Percentiles rank a stretch among this genome's conserved stretches.
phyloP scores from a whole-genome alignment of 2,329 filamentous ascomycete genomes.

The Aspergillus versicolor region DNA sequence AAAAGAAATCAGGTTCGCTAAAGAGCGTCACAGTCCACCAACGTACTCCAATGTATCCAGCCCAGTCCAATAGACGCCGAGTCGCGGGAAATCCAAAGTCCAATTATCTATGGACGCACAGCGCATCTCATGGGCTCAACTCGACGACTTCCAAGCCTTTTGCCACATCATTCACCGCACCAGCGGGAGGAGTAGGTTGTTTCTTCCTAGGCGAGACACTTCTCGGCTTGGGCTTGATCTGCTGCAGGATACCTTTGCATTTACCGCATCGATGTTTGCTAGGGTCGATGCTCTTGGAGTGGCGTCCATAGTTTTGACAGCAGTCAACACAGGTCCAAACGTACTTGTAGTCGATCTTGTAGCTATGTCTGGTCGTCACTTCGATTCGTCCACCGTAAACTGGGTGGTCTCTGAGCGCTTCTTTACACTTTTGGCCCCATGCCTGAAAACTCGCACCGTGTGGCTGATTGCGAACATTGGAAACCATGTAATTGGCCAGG shows the following conservation, averaged over 20 bases:
- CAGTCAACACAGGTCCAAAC: constrained; percentile 77
- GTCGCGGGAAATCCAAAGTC: too few species aligned
- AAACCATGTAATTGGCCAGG: constrained; percentile 86
- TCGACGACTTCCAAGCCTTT: constrained; percentile 3
- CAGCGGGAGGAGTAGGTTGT: background rate
- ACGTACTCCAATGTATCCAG: background rate
- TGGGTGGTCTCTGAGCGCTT: constrained; percentile 38
- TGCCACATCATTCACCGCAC: background rate
- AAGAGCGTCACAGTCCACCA: background rate
- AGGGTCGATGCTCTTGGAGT: constrained; percentile 81
- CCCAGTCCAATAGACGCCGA: background rate
- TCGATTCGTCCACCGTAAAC: constrained; percentile 63
- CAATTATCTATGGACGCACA: background rate
- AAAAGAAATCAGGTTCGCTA: background rate
- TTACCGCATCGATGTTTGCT: constrained; percentile 69
- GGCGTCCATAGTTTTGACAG: constrained; percentile 71
- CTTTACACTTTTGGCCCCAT: constrained; percentile 54
- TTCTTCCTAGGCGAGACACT: constrained; percentile 35
- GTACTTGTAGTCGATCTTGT: constrained; percentile 90
- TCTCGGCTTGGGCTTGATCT: constrained; percentile 76
- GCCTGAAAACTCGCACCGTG: constrained; percentile 82
- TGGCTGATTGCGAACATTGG: constrained; percentile 69
- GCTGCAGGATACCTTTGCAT: constrained; percentile 70
- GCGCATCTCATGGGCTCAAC: background rate
- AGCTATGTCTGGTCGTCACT: constrained; percentile 87